phyloP scores from a whole-genome alignment of 2,329 filamentous ascomycete species.

The Cryphonectria naterciae region DNA sequence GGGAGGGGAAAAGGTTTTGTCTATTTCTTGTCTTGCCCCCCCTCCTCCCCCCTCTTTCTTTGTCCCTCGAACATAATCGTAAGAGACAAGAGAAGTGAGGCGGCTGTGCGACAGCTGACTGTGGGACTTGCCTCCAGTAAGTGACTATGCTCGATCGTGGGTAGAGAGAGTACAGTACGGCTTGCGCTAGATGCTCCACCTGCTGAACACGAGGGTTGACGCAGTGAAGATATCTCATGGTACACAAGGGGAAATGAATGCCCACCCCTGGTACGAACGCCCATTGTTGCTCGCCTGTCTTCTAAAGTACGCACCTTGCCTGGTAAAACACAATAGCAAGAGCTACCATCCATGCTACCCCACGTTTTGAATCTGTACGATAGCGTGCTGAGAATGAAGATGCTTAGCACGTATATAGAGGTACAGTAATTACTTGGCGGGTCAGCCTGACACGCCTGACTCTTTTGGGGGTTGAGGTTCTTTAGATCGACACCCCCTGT shows the following conservation, averaged over 20 bases:
- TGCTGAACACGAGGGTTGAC: not conserved
- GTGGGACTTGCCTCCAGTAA: not conserved
- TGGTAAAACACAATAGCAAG: not conserved
- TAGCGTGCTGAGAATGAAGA: no score
- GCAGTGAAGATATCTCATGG: not conserved
- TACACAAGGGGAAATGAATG: constrained; percentile 7
- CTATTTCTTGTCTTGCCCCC: no score
- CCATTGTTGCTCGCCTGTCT: not conserved
- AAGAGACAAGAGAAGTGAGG: not conserved
- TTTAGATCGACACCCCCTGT: not conserved
- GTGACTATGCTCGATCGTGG: not conserved
- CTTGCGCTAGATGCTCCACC: not conserved
- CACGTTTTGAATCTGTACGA: not conserved
- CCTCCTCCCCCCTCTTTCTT: no score
- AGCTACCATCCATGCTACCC: not conserved
- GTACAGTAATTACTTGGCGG: no score
- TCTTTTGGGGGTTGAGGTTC: no score
- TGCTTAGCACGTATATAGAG: no score
- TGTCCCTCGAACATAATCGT: no score
- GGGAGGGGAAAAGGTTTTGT: no score
- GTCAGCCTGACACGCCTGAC: no score
- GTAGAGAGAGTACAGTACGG: not conserved
- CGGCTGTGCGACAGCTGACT: not conserved
- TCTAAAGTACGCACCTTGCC: not conserved
- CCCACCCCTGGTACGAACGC: not conserved